phyloP scores from a whole-genome alignment of 2,329 filamentous ascomycete genomes.

The Fusarium newnesense region DNA sequence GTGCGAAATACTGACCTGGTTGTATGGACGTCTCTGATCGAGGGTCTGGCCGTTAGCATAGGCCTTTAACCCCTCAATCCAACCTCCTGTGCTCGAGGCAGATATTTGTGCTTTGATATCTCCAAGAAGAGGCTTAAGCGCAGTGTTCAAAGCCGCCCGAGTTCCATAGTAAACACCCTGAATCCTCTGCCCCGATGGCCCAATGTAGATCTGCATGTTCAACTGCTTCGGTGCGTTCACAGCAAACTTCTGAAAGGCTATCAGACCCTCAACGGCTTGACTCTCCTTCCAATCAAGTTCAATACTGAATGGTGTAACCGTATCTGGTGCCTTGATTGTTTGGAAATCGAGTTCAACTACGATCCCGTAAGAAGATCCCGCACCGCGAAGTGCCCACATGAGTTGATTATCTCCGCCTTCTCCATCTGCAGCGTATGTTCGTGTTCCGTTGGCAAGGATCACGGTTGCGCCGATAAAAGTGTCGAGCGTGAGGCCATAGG shows the following conservation, averaged over 20 bases:
- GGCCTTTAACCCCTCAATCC: conserved; percentile 42
- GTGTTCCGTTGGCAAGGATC: conserved; percentile 43
- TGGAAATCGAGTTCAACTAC: conserved; percentile 45
- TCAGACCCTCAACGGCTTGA: conserved; percentile 33
- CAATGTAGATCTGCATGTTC: conserved; percentile 45
- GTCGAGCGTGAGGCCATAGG: conserved; percentile 45
- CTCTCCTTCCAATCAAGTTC: conserved; percentile 34
- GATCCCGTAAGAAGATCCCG: conserved; percentile 48
- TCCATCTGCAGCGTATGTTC: conserved; percentile 35
- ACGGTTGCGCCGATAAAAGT: conserved; percentile 45
- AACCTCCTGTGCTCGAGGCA: conserved; percentile 30
- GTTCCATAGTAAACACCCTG: conserved; percentile 46
- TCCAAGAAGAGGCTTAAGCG: conserved; percentile 34
- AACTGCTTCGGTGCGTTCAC: conserved; percentile 39
- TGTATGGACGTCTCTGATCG: conserved; percentile 42
- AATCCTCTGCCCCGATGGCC: conserved; percentile 31
- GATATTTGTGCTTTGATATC: conserved; percentile 21
- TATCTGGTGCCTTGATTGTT: conserved; percentile 39
- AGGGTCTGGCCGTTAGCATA: conserved; percentile 34
- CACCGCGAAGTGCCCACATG: conserved; percentile 47
- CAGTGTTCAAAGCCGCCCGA: conserved; percentile 16
- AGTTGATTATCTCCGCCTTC: conserved; percentile 38
- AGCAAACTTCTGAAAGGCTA: conserved; percentile 42
- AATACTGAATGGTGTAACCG: conserved; percentile 37
- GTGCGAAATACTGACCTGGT: conserved; percentile 18